Base-by-base conservation (phyloP, 2,329 filamentous ascomycete genomes). In the Geoglossum cookeanum region DNA sequence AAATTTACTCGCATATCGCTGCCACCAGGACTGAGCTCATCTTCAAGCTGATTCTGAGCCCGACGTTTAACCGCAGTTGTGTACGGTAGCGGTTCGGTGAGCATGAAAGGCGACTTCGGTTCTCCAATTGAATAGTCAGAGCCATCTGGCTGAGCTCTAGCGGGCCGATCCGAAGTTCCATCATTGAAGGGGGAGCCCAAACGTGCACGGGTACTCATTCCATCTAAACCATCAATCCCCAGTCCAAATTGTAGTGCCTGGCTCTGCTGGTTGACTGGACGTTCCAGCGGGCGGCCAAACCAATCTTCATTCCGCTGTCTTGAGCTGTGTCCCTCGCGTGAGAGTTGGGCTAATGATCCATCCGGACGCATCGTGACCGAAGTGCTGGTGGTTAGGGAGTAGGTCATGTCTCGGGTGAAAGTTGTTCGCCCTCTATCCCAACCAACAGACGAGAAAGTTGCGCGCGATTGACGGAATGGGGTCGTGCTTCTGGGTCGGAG, bases 401-500 rank as follows among this genome's bases (percentile, higher is more conserved):
- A 65, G 55, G 74, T 72, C 70, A 76, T 72, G 56, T 75, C 74
- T 35, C 72, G 71, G 33, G 73, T 73, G 22, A 53, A 53, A 35
- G 48, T 51, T 29, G 49, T 9, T 37, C 30, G n/a, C 2, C 33
- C 30, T 33, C 30, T 35, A n/a, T 22, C 8, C 29, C n/a, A 35
- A 11, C n/a, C 49, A 22, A 15, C 27, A 32, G 27, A 30, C 11
- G 71, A 71, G 63, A 77, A 76, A 2, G 68, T 58, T 29, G 65
- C 63, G 61, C 35, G 62, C 61, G 9, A 64, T 63, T 13, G 65
- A 49, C 54, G 64, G 63, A 67, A 63, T 2, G 80, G 80, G 29
- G 79, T 81, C 9, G 80, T 80, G 57, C 77, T 83, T 56, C 79
- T 73, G 42, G 74, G 77, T 60, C 76, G 74, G 60, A 83, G 70